Evolutionary conservation across 1,139 yeast species (phyloP).

Genomic region (Debaryomyces sp.): DNA sequence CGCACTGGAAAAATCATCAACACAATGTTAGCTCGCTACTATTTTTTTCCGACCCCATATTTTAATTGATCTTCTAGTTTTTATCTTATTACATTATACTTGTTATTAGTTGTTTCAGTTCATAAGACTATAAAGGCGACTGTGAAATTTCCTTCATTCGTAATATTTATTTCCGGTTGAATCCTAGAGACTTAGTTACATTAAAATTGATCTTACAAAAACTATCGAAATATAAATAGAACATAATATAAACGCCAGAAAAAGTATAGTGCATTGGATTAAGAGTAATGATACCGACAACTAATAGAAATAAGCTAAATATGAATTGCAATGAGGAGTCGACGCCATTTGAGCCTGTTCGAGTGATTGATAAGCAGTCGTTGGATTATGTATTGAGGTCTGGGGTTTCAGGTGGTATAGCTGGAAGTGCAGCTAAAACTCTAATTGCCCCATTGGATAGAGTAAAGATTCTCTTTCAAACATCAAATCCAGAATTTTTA

Average conservation of each 20-base stretch:
- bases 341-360: conserved; percentile 23
- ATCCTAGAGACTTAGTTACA: neutral
- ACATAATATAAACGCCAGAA: neutral
- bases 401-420: conserved; percentile 93
- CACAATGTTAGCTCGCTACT: conserved; percentile 1
- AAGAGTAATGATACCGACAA: conserved; percentile 7
- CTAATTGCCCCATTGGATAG: conserved; percentile 94
- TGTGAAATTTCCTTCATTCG: neutral
- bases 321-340: conserved; percentile 29
- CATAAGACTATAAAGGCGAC: neutral
- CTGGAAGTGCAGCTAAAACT: conserved; percentile 95
- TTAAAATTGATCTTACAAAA: neutral
- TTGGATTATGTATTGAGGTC: conserved; percentile 78
- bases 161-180: neutral
- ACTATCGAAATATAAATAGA: neutral
- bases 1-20: conserved; percentile 5
- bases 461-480: conserved; percentile 91
- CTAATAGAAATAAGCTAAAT: conserved; percentile 1
- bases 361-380: conserved; percentile 59
- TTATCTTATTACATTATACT: neutral
- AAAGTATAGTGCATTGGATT: neutral
- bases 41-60: conserved; percentile 10
- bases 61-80: conserved; percentile 1
- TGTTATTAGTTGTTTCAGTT: neutral
- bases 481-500: conserved; percentile 86